Evolutionary conservation across 1,284 basidiomycete species (phyloP).

Genomic region (Ustilago cynodontis): DNA sequence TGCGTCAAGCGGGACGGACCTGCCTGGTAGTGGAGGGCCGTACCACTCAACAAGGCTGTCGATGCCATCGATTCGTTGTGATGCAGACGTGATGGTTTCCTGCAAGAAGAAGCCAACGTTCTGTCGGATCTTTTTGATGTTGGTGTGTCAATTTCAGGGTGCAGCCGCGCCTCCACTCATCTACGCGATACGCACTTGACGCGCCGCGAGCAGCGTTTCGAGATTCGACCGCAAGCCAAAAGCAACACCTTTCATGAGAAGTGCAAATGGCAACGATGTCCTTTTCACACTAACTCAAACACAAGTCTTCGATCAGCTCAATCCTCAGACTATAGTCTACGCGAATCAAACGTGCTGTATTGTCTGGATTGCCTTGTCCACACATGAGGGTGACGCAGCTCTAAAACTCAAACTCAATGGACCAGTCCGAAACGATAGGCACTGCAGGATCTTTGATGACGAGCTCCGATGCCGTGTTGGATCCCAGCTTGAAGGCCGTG

Average conservation of each 20-base stretch:
- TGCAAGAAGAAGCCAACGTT: not conserved
- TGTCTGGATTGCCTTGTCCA: not conserved
- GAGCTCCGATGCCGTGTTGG: conserved; percentile 53
- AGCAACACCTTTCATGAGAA: conserved; percentile 1
- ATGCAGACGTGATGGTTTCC: not conserved
- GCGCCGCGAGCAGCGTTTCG: not conserved
- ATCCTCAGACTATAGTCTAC: not conserved
- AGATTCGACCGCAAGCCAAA: not conserved
- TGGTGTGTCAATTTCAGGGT: conserved; percentile 2
- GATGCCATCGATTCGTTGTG: conserved; percentile 13
- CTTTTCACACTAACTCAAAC: not conserved
- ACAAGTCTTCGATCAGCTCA: not conserved
- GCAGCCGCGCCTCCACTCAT: conserved; percentile 14
- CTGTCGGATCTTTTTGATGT: too few relatives aligned
- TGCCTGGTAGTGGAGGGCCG: not conserved
- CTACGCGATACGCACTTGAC: conserved; percentile 15
- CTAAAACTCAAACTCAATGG: conserved; percentile 49
- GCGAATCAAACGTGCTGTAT: not conserved
- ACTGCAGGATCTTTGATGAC: conserved; percentile 63
- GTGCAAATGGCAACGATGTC: too few relatives aligned
- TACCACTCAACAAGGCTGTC: not conserved
- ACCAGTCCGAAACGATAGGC: conserved; percentile 57
- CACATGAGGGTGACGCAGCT: not conserved
- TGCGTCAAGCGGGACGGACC: conserved; percentile 17
- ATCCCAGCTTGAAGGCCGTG: conserved; percentile 15